Evolutionary conservation across 768 basidiomycete genomes (phyloP).

Genomic region (Ramaria sp.): DNA sequence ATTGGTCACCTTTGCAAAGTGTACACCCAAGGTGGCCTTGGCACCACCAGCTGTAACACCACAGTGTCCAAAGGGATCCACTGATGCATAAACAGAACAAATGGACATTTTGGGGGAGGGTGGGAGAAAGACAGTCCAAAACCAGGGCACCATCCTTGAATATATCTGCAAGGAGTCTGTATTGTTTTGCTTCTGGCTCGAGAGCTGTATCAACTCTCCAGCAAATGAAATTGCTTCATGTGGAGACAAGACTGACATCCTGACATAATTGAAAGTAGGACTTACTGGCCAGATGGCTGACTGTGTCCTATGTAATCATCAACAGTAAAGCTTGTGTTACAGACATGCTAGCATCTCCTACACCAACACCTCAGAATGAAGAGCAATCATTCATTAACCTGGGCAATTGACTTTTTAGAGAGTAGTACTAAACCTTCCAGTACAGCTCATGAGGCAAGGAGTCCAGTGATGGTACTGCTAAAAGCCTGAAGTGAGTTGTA

Average conservation of each 20-base stretch:
- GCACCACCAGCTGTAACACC: conserved; percentile 58
- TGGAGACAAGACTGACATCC: neutral
- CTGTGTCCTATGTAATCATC: conserved; percentile 55
- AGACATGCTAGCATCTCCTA: conserved; percentile 56
- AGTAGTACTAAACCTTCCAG: conserved; percentile 41
- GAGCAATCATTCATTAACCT: neutral
- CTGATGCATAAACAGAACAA: conserved; percentile 45
- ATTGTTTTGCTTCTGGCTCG: conserved; percentile 61
- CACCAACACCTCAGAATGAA: conserved; percentile 47
- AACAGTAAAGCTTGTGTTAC: conserved; percentile 56
- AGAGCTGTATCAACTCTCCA: conserved; percentile 54
- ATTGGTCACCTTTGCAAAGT: conserved; percentile 54
- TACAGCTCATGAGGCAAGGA: conserved; percentile 56
- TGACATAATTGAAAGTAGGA: neutral
- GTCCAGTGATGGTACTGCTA: conserved; percentile 52
- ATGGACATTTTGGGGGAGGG: conserved; percentile 32
- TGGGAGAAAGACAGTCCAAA: conserved; percentile 50
- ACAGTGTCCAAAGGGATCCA: conserved; percentile 43
- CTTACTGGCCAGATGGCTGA: conserved; percentile 54
- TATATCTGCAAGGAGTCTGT: conserved; percentile 56
- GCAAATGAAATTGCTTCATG: conserved; percentile 49
- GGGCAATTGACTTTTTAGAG: neutral
- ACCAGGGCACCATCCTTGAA: conserved; percentile 52
- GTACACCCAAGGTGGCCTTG: conserved; percentile 56
- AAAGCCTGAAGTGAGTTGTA: conserved; percentile 60